These are phyloP conservation scores for Cyberlindnera lachancei DNA, from an alignment of 805 yeast species.

Conservation along the genomic window DNA sequence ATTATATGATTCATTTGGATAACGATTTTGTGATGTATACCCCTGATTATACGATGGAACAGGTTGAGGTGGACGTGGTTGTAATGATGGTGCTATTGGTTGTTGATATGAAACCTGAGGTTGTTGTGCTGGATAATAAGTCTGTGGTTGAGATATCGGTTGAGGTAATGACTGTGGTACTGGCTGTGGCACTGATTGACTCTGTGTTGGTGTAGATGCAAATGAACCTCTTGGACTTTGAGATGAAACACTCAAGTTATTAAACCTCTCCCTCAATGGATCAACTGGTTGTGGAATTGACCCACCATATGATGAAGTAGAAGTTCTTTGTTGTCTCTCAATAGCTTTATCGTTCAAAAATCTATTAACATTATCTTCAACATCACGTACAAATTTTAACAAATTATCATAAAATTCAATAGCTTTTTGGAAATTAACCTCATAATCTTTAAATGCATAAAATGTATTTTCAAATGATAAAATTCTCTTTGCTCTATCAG, in stretches of 20 bases:
- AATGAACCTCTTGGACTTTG: slow-evolving; percentile 15
- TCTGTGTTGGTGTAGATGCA: slow-evolving; percentile 3
- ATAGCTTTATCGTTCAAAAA: slow-evolving; percentile 20
- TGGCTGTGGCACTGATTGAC: slow-evolving; percentile 5
- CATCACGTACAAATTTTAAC: slow-evolving; percentile 20
- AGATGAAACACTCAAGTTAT: slow-evolving; percentile 12
- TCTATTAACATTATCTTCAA: slow-evolving; percentile 15
- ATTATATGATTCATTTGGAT: background rate
- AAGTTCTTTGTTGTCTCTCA: slow-evolving; percentile 16
- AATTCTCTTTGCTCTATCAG: slow-evolving; percentile 34
- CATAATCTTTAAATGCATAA: slow-evolving; percentile 50
- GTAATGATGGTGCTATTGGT: slow-evolving; percentile 8
- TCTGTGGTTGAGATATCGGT: slow-evolving; percentile 4
- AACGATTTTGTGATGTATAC: background rate
- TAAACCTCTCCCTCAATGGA: slow-evolving; percentile 15
- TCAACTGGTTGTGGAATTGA: slow-evolving; percentile 5
- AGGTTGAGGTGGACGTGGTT: slow-evolving; percentile 2
- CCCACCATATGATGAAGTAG: slow-evolving; percentile 7
- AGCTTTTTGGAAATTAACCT: slow-evolving; percentile 56
- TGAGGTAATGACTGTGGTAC: no score
- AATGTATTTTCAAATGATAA: slow-evolving; percentile 41
- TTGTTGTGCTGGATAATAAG: background rate
- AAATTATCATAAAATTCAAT: slow-evolving; percentile 50
- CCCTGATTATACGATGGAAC: background rate
- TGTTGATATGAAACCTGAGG: slow-evolving; percentile 5